These are phyloP conservation scores for Platanus orientalis DNA, from an alignment of 164 flowering plant species.

Conservation along the genomic window DNA sequence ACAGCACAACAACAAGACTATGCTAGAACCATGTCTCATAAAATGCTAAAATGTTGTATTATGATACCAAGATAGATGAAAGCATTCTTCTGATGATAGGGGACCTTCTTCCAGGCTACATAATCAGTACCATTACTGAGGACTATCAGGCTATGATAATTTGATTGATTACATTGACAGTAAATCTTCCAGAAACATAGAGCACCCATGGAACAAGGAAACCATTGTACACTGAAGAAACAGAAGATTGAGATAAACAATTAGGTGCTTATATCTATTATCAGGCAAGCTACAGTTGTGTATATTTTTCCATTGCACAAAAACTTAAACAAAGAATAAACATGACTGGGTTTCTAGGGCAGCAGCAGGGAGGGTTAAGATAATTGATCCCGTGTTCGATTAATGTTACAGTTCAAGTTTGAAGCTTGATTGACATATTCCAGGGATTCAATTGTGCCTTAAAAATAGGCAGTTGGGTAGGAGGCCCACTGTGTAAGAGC, in stretches of 20 bases:
- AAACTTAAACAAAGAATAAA: background rate
- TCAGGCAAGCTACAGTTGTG: slow-evolving; percentile 2
- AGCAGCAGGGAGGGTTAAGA: background rate
- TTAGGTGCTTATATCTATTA: slow-evolving; percentile 2
- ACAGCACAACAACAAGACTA: no score
- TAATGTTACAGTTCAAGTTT: slow-evolving; percentile 5
- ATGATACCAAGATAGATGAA: no score
- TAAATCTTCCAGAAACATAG: background rate
- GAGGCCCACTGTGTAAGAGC: background rate
- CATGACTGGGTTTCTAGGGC: background rate
- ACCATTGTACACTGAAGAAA: background rate
- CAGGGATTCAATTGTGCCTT: background rate
- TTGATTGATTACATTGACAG: background rate
- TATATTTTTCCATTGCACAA: slow-evolving; percentile 5
- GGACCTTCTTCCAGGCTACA: no score
- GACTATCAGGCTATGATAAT: no score
- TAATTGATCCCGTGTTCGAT: background rate
- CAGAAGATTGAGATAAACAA: background rate
- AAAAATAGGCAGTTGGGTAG: background rate
- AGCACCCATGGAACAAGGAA: background rate
- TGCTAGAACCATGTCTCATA: no score
- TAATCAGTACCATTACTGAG: no score
- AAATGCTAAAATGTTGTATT: no score
- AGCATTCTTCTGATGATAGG: no score
- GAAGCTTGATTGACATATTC: background rate